These are phyloP conservation scores for Trichosporon faecale DNA, from an alignment of 1,284 basidiomycete genomes.

Conservation along the genomic window DNA sequence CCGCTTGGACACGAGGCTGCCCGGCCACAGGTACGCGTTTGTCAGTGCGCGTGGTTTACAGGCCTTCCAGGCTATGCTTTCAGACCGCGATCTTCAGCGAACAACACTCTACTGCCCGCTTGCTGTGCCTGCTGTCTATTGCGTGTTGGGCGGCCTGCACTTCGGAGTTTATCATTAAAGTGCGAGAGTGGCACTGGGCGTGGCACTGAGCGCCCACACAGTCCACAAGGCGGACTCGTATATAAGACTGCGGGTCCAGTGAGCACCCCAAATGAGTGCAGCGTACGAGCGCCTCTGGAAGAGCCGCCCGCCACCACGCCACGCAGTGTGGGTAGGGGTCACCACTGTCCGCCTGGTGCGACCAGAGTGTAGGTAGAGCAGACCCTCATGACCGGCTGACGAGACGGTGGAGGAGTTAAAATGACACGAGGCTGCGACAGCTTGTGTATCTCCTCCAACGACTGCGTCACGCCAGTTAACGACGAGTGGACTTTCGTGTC, in stretches of 20 bases:
- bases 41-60: background rate
- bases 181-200: background rate
- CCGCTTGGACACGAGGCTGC: background rate
- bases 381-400: too few relatives aligned
- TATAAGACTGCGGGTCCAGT: background rate
- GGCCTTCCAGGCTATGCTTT: background rate
- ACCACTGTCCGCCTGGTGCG: too few relatives aligned
- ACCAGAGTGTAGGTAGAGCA: too few relatives aligned
- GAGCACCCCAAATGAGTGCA: background rate
- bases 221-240: background rate
- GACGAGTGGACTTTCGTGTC: too few relatives aligned
- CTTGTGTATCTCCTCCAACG: too few relatives aligned
- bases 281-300: background rate
- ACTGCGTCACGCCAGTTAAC: too few relatives aligned
- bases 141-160: too few relatives aligned
- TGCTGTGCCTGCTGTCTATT: too few relatives aligned
- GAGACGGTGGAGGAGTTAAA: too few relatives aligned
- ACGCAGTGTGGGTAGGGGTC: background rate
- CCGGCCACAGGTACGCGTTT: background rate
- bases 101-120: too few relatives aligned
- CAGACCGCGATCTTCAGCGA: too few relatives aligned
- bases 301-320: background rate
- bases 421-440: too few relatives aligned
- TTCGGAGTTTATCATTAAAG: background rate
- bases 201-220: background rate